Evolutionary conservation across 805 yeast genomes (phyloP).

Genomic region (Pichia pseudocactophila): DNA sequence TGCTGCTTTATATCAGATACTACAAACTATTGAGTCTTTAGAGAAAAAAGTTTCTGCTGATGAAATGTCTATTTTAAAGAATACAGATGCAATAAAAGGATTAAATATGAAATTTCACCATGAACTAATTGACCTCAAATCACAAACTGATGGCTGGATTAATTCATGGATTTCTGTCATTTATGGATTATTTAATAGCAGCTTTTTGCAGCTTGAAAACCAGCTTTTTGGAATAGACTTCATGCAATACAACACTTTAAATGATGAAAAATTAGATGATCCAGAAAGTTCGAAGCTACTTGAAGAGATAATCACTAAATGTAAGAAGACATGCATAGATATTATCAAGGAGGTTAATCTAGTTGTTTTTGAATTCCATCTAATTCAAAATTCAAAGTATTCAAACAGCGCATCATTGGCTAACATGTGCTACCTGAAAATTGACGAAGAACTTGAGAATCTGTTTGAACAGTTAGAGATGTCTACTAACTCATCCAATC

Average conservation of each 20-base stretch:
- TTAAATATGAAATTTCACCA: conserved; percentile 6
- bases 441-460: conserved; percentile 12
- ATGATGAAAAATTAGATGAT: conserved; percentile 14
- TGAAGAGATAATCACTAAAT: conserved; percentile 15
- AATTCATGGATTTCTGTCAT: conserved; percentile 24
- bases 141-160: conserved; percentile 17
- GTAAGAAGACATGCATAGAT: conserved; percentile 20
- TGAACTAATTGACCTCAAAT: conserved; percentile 10
- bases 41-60: conserved; percentile 10
- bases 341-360: conserved; percentile 20
- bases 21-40: no score
- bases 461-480: conserved; percentile 13
- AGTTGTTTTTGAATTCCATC: conserved; percentile 22
- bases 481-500: conserved; percentile 3
- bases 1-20: no score
- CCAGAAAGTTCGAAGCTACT: conserved; percentile 16
- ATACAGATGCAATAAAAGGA: no score
- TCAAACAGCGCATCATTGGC: conserved; percentile 13
- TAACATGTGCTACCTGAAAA: conserved; percentile 17
- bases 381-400: conserved; percentile 15
- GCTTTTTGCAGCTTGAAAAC: conserved; percentile 17
- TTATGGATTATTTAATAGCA: conserved; percentile 22
- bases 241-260: conserved; percentile 19
- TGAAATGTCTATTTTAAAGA: conserved; percentile 9
- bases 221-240: conserved; percentile 21